Evolutionary conservation across 768 basidiomycete species (phyloP), one percentile per base, ranked within the genome.

Genomic region (Crepidotus variabilis): DNA sequence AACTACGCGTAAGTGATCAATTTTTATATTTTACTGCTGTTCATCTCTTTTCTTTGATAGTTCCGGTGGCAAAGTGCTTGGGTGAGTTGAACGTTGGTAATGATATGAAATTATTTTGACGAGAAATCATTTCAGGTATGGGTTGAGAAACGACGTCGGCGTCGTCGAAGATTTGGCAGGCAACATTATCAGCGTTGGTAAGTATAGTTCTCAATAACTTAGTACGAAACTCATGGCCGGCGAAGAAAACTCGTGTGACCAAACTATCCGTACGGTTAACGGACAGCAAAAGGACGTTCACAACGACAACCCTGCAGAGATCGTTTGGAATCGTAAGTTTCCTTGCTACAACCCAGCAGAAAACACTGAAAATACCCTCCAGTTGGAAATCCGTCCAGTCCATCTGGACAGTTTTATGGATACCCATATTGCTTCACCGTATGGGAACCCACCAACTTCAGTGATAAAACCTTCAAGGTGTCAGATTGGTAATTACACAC

Each of bases 401-500:
- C 59, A 9, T 45, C 50, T 21, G 47, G 46, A 22, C 36, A 54
- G 28, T 62, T 60, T 50, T 53, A 50, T 21, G 61, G 61, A 1
- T 57, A 57, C 18, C 61, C 59, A 14, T 60, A 62, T 43, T 62
- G 61, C 54, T 62, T 52, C 56, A 55, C 56, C 13, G 61, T 62
- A 32, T 59, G 50, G 56, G 48, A 57, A 45, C 47, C 58, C 5
- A 35, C 39, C 18, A 47, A 46, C 43, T 57, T 60, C 51, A 51
- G 53, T 50, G 58, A 62, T 45, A 35, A 43, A 10, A n/a, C 58
- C 9, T 50, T 60, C 47, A 52, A 54, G 34, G 28, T 36, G 18
- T 59, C 59, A 3, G 61, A 62, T 49, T 62, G 60, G 59, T 62
- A 60, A 35, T 56, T 60, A 21, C 56, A 57, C 22, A 3, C 18